Percentiles rank a stretch among this genome's conserved stretches.
Conservation (phyloP, 257 asterid species). For the Forsythia suspensa region DNA sequence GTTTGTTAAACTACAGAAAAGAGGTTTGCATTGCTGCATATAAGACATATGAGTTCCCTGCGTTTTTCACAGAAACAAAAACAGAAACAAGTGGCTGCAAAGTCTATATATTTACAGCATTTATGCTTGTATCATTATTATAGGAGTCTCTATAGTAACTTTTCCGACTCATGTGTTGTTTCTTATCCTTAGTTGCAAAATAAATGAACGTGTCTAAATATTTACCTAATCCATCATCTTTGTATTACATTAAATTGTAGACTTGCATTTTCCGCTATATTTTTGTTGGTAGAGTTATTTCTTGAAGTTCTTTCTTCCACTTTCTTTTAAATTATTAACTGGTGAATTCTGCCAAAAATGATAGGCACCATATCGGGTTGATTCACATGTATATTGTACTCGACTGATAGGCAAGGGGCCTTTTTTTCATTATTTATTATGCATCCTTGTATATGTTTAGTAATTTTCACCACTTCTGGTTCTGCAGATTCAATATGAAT, state of each 20-base stretch:
- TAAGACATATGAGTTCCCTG: constrained; percentile 80
- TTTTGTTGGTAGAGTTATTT: neutral
- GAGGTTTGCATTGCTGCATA: constrained; percentile 94
- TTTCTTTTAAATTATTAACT: constrained; percentile 5
- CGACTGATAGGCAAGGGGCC: constrained; percentile 57
- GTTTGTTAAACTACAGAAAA: constrained; percentile 56
- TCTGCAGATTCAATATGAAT: constrained; percentile 56
- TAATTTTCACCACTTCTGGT: constrained; percentile 1
- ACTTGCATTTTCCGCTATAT: neutral
- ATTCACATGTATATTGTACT: constrained; percentile 88
- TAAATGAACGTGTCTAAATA: too few relatives aligned
- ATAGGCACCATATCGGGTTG: constrained; percentile 86
- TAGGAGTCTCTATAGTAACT: neutral
- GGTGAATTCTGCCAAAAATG: constrained; percentile 16
- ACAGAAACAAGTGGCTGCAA: constrained; percentile 78
- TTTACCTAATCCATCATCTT: neutral
- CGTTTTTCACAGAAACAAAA: constrained; percentile 85
- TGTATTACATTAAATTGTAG: too few relatives aligned
- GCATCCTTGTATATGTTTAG: constrained; percentile 8
- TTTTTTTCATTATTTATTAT: neutral
- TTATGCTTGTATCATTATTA: neutral
- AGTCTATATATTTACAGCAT: constrained; percentile 33
- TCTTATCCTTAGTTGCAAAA: neutral
- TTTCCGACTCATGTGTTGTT: too few relatives aligned
- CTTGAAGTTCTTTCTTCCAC: constrained; percentile 1